A percentile compares a stretch with the other conserved stretches of the same genome.
Evolutionary conservation across 192 early-diverging fungal genomes (phyloP).

Genomic region (Thoreauomyces humboldtii): DNA sequence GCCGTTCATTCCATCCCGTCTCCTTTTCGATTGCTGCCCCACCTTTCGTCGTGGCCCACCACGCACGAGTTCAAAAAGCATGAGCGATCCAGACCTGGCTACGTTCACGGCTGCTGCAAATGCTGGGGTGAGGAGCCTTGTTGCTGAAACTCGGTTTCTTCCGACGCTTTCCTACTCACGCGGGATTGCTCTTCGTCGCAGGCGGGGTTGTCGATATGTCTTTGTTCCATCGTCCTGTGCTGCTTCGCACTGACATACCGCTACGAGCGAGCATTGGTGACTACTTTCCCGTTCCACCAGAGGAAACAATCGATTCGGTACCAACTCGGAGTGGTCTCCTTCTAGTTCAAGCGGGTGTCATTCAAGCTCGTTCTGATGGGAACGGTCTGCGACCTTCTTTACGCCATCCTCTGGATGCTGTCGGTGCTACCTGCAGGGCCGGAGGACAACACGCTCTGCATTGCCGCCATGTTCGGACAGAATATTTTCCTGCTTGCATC

Average conservation of each 20-base stretch:
- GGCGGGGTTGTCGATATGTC: neutral
- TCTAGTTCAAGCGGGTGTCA: constrained; percentile 6
- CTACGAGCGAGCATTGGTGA: constrained; percentile 12
- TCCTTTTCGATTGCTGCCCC: too few relatives aligned
- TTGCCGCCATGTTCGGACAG: neutral
- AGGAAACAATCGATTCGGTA: neutral
- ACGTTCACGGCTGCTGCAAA: too few relatives aligned
- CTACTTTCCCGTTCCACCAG: neutral
- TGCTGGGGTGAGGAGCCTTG: too few relatives aligned
- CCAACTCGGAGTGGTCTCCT: neutral
- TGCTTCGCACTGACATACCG: neutral
- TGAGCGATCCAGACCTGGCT: too few relatives aligned
- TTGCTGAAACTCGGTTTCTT: too few relatives aligned
- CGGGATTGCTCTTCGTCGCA: too few relatives aligned
- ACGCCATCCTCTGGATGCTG: neutral
- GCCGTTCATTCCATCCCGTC: too few relatives aligned
- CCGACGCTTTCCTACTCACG: too few relatives aligned
- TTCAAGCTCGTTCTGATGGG: neutral
- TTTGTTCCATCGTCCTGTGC: neutral
- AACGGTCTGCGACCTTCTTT: neutral
- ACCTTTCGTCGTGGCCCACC: too few relatives aligned
- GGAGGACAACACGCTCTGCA: neutral
- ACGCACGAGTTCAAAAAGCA: too few relatives aligned
- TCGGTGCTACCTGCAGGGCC: constrained; percentile 8
- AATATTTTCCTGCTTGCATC: constrained; percentile 5